Evolutionary conservation across 148 eudicot species (phyloP).

Genomic region (Rhododendron ovatum): DNA sequence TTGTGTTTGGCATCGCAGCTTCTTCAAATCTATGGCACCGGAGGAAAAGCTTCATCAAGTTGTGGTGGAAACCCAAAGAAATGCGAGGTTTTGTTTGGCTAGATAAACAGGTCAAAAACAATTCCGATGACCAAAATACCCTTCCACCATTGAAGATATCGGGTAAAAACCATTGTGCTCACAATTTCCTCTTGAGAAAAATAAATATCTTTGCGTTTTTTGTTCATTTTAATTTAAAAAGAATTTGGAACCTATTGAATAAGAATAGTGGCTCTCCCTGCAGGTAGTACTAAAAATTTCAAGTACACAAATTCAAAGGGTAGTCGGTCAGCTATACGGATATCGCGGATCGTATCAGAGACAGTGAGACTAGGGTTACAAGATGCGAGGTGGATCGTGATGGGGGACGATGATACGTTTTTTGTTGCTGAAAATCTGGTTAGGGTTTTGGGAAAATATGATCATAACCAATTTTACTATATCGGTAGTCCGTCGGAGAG

Average conservation of each 20-base stretch:
- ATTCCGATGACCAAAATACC: not conserved
- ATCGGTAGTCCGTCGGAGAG: constrained; percentile 54
- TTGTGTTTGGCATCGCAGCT: constrained; percentile 55
- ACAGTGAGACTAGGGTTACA: constrained; percentile 28
- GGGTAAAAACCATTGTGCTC: not conserved
- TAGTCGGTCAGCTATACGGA: constrained; percentile 34
- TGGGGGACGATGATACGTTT: constrained; percentile 71
- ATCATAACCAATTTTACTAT: constrained; percentile 53
- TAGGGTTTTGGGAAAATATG: constrained; percentile 49
- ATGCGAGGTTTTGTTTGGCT: constrained; percentile 56
- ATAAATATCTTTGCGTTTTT: not conserved
- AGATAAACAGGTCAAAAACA: constrained; percentile 16
- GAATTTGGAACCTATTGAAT: not conserved
- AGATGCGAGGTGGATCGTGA: constrained; percentile 33
- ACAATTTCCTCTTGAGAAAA: not conserved
- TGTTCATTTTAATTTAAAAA: not conserved
- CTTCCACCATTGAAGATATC: constrained; percentile 39
- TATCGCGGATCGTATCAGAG: constrained; percentile 62
- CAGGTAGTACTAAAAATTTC: constrained; percentile 25
- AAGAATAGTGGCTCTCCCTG: not conserved
- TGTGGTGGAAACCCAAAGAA: constrained; percentile 54
- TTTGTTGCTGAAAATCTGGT: constrained; percentile 50
- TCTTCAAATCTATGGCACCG: constrained; percentile 42
- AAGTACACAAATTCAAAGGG: constrained; percentile 30
- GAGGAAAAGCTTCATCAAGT: constrained; percentile 39